These are phyloP conservation scores for Gnetum montanum DNA, from an alignment of 75 land plant genomes.

Conservation along the genomic window DNA sequence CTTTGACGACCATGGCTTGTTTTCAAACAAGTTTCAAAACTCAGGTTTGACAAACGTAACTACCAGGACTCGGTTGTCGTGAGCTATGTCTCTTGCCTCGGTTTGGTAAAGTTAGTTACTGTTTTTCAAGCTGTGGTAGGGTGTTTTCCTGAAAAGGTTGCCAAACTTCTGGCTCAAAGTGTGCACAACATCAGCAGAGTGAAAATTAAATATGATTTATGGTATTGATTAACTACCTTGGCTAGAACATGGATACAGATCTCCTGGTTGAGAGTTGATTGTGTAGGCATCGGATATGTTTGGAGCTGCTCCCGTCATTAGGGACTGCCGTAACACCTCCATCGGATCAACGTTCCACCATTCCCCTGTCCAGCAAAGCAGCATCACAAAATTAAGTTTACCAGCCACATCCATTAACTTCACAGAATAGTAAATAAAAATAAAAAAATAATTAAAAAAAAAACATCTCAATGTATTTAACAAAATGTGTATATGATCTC, in stretches of 20 bases:
- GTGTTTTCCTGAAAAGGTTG: no score
- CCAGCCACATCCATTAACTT: not conserved
- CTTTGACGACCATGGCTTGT: no score
- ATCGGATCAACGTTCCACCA: conserved; percentile 38
- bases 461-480: not conserved
- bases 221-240: conserved; percentile 2
- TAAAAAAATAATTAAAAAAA: not conserved
- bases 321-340: conserved; percentile 8
- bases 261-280: conserved; percentile 42
- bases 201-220: no score
- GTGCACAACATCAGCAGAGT: no score
- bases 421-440: not conserved
- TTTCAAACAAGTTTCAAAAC: no score
- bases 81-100: no score
- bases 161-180: no score
- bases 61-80: no score
- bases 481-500: not conserved
- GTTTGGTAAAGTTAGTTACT: no score
- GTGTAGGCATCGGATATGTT: conserved; percentile 35
- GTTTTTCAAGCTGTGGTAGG: no score
- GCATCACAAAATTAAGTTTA: not conserved
- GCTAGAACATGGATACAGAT: conserved; percentile 27
- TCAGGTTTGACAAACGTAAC: no score
- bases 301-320: conserved; percentile 19
- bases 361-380: conserved; percentile 13